phyloP scores from a whole-genome alignment of 2,329 filamentous ascomycete genomes.

The Calonectria hawksworthii region DNA sequence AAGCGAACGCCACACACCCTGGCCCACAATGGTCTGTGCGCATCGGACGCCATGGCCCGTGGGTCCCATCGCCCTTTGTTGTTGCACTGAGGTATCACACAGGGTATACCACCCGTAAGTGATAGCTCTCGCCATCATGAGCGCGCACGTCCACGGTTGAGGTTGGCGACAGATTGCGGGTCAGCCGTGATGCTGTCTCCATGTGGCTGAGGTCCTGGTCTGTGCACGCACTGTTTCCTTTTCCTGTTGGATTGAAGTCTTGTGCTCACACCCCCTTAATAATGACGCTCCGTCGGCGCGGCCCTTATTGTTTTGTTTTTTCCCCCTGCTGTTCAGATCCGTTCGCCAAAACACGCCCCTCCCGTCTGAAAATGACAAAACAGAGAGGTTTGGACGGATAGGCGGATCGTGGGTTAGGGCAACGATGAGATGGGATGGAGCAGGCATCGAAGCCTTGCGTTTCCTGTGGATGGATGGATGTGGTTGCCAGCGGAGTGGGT shows the following conservation, averaged over 20 bases:
- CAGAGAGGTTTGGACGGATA: not conserved
- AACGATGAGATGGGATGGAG: not conserved
- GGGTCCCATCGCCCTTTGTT: slow-evolving; percentile 6
- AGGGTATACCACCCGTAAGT: not conserved
- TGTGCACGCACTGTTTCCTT: not conserved
- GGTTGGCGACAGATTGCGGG: slow-evolving; percentile 33
- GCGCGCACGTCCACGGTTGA: slow-evolving; percentile 9
- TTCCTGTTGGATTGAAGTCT: not conserved
- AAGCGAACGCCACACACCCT: slow-evolving; percentile 23
- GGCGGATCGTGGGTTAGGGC: not conserved
- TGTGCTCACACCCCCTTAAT: slow-evolving; percentile 18
- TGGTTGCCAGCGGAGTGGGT: not conserved
- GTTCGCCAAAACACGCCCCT: slow-evolving; percentile 9
- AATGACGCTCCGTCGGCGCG: slow-evolving; percentile 7
- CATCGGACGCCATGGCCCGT: slow-evolving; percentile 24
- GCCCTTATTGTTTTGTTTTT: slow-evolving; percentile 23
- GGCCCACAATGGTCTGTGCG: slow-evolving; percentile 33
- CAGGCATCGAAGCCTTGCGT: slow-evolving; percentile 1
- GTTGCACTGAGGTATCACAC: not conserved
- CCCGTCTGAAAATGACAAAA: not conserved
- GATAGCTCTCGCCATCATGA: slow-evolving; percentile 1
- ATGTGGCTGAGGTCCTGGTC: slow-evolving; percentile 26
- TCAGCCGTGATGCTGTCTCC: slow-evolving; percentile 29
- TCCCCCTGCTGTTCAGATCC: slow-evolving; percentile 5
- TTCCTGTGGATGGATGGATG: slow-evolving; percentile 2